phyloP scores from a whole-genome alignment of 257 asterid genomes.

The Gentiana dahurica region DNA sequence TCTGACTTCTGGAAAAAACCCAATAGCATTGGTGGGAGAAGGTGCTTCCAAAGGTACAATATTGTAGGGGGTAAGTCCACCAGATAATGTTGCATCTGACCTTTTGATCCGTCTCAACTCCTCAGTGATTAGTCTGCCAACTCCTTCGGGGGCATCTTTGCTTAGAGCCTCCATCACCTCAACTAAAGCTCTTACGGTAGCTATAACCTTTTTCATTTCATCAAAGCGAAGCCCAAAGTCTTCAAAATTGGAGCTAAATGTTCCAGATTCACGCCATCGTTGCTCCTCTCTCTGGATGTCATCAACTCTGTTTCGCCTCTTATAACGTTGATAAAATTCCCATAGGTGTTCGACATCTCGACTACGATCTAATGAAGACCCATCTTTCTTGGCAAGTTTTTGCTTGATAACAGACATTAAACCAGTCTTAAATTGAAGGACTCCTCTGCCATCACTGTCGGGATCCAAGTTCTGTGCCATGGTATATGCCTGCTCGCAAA shows the following conservation, averaged over 20 bases:
- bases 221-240: conserved; percentile 61
- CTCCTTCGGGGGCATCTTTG: conserved; percentile 74
- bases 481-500: conserved; percentile 96
- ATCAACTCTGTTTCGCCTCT: conserved; percentile 75
- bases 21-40: conserved; percentile 74
- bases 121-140: conserved; percentile 66
- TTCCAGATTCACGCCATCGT: conserved; percentile 84
- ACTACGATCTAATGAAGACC: conserved; percentile 70
- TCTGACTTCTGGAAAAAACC: conserved; percentile 80
- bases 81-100: conserved; percentile 66
- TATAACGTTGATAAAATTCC: conserved; percentile 83
- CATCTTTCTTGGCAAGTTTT: conserved; percentile 88
- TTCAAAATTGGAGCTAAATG: conserved; percentile 59
- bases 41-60: conserved; percentile 90
- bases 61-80: conserved; percentile 71
- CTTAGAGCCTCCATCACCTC: conserved; percentile 92
- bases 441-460: conserved; percentile 91
- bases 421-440: conserved; percentile 97
- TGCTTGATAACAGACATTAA: conserved; percentile 97
- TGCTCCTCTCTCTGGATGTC: conserved; percentile 83
- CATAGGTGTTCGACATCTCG: conserved; percentile 80
- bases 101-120: conserved; percentile 82
- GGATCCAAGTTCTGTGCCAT: conserved; percentile 98
- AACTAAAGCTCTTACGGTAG: conserved; percentile 82
- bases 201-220: conserved; percentile 69